Evolutionary conservation across 257 asterid species (phyloP).

Genomic region (Penstemon davidsonii): DNA sequence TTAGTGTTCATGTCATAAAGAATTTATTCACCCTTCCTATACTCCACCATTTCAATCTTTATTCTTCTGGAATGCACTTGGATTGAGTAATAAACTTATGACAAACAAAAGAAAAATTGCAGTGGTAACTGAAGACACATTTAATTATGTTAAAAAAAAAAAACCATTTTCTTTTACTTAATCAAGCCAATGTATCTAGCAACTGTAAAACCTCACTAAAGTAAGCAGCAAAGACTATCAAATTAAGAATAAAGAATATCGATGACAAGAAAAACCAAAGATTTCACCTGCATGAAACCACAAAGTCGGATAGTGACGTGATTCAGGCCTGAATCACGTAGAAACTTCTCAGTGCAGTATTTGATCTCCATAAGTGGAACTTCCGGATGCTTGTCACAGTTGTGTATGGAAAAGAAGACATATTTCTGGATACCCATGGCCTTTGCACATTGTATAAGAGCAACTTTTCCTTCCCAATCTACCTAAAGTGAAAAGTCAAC

Average conservation of each 20-base stretch:
- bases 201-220: constrained; percentile 9
- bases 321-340: constrained; percentile 74
- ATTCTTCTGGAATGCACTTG: neutral
- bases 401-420: constrained; percentile 91
- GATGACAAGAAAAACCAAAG: constrained; percentile 12
- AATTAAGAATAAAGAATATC: constrained; percentile 6
- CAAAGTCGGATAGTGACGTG: constrained; percentile 85
- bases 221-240: constrained; percentile 16
- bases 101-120: neutral
- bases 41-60: neutral
- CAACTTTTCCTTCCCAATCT: constrained; percentile 99
- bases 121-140: neutral
- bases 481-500: constrained; percentile 62
- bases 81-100: neutral
- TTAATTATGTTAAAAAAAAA: neutral
- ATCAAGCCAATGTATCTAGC: constrained; percentile 6
- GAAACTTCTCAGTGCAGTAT: constrained; percentile 87
- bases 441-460: constrained; percentile 97
- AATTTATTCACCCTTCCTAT: neutral
- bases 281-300: constrained; percentile 94
- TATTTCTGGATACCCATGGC: constrained; percentile 92
- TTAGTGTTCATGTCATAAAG: neutral
- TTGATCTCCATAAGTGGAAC: constrained; percentile 99
- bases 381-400: constrained; percentile 98
- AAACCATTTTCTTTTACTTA: neutral